Conservation (phyloP, 2,329 filamentous ascomycete species). For the Tolypocladium guangdongense region DNA sequence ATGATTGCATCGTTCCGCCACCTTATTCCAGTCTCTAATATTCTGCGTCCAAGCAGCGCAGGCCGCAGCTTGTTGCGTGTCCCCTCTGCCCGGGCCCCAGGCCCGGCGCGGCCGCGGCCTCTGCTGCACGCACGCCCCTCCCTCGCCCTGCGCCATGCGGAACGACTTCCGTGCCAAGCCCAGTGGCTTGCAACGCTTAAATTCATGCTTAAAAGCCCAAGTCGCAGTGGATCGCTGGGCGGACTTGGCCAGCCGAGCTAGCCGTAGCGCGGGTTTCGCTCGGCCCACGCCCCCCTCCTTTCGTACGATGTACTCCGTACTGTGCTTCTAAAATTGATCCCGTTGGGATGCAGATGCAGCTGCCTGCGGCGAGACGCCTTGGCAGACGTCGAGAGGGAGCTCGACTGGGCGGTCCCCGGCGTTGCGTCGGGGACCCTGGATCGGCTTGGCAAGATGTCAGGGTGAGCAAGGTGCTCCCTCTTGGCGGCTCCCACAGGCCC, state of each 20-base stretch:
- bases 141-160: conserved; percentile 5
- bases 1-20: not conserved
- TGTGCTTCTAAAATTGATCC: too few relatives aligned
- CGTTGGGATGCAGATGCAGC: not conserved
- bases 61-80: too few relatives aligned
- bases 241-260: conserved; percentile 8
- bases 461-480: not conserved
- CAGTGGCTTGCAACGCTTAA: conserved; percentile 37
- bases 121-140: not conserved
- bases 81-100: too few relatives aligned
- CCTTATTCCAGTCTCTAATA: not conserved
- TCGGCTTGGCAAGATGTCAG: not conserved
- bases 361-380: not conserved
- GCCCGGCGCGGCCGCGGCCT: not conserved
- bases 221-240: conserved; percentile 1
- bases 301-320: too few relatives aligned
- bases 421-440: not conserved
- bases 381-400: too few relatives aligned
- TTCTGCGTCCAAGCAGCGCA: too few relatives aligned
- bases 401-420: too few relatives aligned
- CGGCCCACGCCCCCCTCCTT: conserved; percentile 1
- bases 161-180: conserved; percentile 25
- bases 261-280: conserved; percentile 6
- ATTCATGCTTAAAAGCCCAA: conserved; percentile 36
- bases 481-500: not conserved